Evolutionary conservation across 1,284 basidiomycete species (phyloP), one percentile per base, ranked within the genome.

Genomic region (Trichosporon asahii): DNA sequence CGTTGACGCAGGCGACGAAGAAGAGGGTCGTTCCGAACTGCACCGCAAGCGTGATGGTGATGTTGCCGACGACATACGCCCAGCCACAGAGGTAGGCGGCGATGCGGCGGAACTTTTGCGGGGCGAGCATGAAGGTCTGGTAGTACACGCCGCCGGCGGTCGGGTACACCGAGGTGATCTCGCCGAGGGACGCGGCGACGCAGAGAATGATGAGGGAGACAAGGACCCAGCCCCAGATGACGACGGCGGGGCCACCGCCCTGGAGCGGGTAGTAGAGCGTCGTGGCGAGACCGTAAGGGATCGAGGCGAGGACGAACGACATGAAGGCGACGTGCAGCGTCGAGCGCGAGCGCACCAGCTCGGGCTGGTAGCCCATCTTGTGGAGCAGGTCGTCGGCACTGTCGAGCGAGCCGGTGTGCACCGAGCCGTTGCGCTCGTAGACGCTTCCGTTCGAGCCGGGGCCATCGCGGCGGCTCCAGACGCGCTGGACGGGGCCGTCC

Each of bases 91-190:
- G 80, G 79, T 82, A 85, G 8, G 80, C 80, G 5, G 82, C 75
- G 46, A 84, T 37, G 0, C 81, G 79, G 5, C 78, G 78, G 72
- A 79, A 80, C 49, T 73, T 75, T 25, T 73, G 74, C 15, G 80
- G 81, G 0, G 82, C 77, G 9, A 84, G 79, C 73, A 82, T 82
- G 60, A 79, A 83, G 0, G 82, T 78, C 83, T 84, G 84, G 68
- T 84, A 83, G 73, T 85, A 85, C n/a, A 84, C 80, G 31, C 84
- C 84, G 5, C 84, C 84, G 0, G 81, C 79, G 12, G 80, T 79
- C 0, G 84, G 84, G 68, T 80, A 85, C 33, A 79, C 79, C 3
- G 80, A 82, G 49, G 83, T 83, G 57, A 85, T 83, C 70, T 85
- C 84, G 2, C 83, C 84, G 33, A 85, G 80, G 23, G 82, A 84